Percentiles rank a stretch among this genome's conserved stretches.
Conservation (phyloP, 441 rosid species). For the Flueggea neowawraea region DNA sequence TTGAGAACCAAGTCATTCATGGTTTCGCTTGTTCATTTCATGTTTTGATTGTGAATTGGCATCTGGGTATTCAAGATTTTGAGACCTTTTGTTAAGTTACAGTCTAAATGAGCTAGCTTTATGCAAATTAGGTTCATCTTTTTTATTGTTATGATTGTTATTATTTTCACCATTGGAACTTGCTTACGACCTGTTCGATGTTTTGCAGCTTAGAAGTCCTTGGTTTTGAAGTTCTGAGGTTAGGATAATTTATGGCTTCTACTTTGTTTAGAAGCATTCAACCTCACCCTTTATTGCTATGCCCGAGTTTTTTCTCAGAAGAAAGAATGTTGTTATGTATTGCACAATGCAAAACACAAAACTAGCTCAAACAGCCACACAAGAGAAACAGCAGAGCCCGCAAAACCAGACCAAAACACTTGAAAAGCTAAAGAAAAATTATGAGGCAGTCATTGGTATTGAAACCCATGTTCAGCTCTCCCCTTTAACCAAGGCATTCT, state of each 20-base stretch:
- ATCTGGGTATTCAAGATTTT: slow-evolving; percentile 1
- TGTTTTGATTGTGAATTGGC: slow-evolving; percentile 4
- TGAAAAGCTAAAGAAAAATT: slow-evolving; percentile 49
- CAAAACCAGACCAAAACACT: slow-evolving; percentile 39
- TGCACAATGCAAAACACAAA: slow-evolving; percentile 42
- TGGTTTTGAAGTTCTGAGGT: slow-evolving; percentile 12
- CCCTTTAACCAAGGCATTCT: slow-evolving; percentile 85
- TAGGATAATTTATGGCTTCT: slow-evolving; percentile 52
- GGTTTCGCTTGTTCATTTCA: background rate
- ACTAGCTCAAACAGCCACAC: slow-evolving; percentile 48
- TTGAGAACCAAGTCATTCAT: background rate
- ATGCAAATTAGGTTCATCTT: background rate
- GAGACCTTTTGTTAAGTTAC: background rate
- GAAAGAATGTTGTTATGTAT: slow-evolving; percentile 30
- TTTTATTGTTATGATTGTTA: background rate
- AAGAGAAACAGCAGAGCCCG: slow-evolving; percentile 45
- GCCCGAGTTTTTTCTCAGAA: slow-evolving; percentile 40
- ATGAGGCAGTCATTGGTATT: slow-evolving; percentile 84
- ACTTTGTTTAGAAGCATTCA: slow-evolving; percentile 50
- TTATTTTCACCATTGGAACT: slow-evolving; percentile 5
- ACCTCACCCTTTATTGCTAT: slow-evolving; percentile 38
- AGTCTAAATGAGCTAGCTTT: slow-evolving; percentile 4
- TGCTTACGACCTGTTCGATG: slow-evolving; percentile 31
- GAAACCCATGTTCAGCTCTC: slow-evolving; percentile 96
- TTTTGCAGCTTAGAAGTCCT: slow-evolving; percentile 24